Evolutionary conservation across 768 basidiomycete genomes (phyloP), one percentile per base, ranked within the genome.

Genomic region (Lentinula raphanica): DNA sequence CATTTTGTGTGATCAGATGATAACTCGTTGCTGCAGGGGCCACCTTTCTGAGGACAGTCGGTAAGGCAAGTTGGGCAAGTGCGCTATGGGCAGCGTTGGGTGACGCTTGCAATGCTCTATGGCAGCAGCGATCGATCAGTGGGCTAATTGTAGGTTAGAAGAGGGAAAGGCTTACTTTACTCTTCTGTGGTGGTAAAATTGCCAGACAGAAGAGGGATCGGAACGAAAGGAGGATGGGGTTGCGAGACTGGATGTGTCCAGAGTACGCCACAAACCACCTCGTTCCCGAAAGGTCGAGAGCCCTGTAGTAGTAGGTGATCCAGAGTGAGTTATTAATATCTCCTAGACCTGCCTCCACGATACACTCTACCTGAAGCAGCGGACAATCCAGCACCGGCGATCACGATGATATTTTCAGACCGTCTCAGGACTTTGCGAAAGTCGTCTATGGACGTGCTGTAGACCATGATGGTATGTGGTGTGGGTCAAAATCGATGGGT

Each of bases 101-200:
- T 28, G 66, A 54, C 3, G 80, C 78, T 36, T 66, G 58, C 6
- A 76, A 69, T 15, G 78, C 82, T 53, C 83, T 86, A 63, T 21
- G 57, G 25, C 53, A 67, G n/a, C n/a, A n/a, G n/a, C n/a, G n/a
- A n/a, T 46, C 51, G 60, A 61, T 38, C 49, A 36, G 54, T 28
- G 17, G 21, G 27, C n/a, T 12, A 7, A 25, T 42, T n/a, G 23
- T 51, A 31, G 27, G 35, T 19, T 5, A 25, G 15, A 35, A 17
- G 23, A 17, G 11, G 32, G 29, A 32, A 51, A 12, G 1, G 44
- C 65, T 59, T 49, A 82, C 82, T 64, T 72, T 68, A 79, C 76
- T 55, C 84, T 71, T n/a, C 85, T 72, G 58, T 82, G 80, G 61
- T 86, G 85, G 61, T 85, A 87, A 64, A 86, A 86, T 62, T 86